Evolutionary conservation across 2,329 filamentous ascomycete genomes (phyloP).

Genomic region (Botryotinia globosa): DNA sequence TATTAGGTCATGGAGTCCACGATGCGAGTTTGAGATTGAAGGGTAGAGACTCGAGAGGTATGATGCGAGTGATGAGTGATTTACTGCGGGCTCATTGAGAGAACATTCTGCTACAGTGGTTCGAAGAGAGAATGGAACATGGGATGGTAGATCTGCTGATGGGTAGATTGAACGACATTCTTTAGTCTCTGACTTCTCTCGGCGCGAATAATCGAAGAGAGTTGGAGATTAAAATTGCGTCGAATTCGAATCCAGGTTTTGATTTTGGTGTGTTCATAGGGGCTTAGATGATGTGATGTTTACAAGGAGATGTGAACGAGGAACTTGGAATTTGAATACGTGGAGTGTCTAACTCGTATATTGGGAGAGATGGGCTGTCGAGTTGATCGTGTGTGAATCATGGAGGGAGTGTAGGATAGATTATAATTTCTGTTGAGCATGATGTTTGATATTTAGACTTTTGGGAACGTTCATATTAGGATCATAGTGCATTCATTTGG

Average conservation of each 20-base stretch:
- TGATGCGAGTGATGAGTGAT: not conserved
- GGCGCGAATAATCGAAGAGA: accelerated
- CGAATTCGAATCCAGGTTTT: not conserved
- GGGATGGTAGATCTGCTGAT: no score
- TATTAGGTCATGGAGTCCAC: not conserved
- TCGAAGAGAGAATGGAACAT: no score
- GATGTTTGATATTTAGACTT: no score
- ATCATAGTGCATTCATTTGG: not conserved
- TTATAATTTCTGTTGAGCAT: no score
- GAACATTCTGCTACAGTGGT: no score
- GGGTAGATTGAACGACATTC: no score
- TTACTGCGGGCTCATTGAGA: not conserved
- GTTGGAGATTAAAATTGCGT: not conserved
- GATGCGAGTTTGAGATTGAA: not conserved
- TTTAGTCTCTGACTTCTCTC: no score
- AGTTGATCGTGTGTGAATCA: not conserved
- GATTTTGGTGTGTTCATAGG: no score
- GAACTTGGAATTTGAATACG: not conserved
- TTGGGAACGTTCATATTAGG: no score
- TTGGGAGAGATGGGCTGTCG: not conserved
- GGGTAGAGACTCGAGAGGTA: not conserved
- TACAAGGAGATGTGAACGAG: not conserved
- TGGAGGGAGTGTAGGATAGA: no score
- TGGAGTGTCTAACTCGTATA: not conserved
- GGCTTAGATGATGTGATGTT: not conserved